These are phyloP conservation scores for Globisporangium heterothallicum DNA, from an alignment of 352 stramenopile species.

Conservation along the genomic window DNA sequence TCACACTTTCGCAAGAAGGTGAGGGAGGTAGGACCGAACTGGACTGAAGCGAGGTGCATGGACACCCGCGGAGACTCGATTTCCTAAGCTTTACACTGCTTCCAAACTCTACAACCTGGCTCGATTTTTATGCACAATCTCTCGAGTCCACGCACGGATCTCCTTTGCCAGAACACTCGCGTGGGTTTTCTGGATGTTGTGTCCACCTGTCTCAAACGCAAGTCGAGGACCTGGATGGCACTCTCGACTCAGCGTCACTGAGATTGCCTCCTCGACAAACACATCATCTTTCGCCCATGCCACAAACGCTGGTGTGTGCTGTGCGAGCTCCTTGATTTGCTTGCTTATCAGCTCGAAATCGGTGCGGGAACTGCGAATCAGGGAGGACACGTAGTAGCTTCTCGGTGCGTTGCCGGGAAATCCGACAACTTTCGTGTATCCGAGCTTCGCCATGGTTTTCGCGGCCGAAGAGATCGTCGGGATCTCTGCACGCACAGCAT, in stretches of 20 bases:
- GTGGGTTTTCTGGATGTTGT: not conserved
- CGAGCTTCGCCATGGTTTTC: not conserved
- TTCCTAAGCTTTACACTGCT: not conserved
- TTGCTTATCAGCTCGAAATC: not conserved
- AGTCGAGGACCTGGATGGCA: not conserved
- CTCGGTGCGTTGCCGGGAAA: not conserved
- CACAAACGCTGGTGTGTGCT: not conserved
- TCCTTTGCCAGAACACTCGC: not conserved
- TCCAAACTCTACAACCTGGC: not conserved
- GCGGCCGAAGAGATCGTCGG: not conserved
- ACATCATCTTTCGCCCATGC: not conserved
- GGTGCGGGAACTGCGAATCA: not conserved
- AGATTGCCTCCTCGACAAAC: not conserved
- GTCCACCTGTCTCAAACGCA: not conserved
- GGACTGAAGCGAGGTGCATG: too few species aligned
- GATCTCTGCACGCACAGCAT: constrained; percentile 18
- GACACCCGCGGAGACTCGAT: not conserved
- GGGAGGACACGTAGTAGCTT: not conserved
- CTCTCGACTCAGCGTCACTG: not conserved
- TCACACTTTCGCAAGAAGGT: too few species aligned
- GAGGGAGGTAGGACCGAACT: too few species aligned
- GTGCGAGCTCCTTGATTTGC: not conserved
- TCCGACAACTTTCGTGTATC: not conserved
- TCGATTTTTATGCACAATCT: not conserved
- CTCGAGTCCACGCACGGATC: not conserved